Evolutionary conservation across 2,329 filamentous ascomycete genomes (phyloP), one percentile per base, ranked within the genome.

Genomic region (Rhynchosporium graminicola): DNA sequence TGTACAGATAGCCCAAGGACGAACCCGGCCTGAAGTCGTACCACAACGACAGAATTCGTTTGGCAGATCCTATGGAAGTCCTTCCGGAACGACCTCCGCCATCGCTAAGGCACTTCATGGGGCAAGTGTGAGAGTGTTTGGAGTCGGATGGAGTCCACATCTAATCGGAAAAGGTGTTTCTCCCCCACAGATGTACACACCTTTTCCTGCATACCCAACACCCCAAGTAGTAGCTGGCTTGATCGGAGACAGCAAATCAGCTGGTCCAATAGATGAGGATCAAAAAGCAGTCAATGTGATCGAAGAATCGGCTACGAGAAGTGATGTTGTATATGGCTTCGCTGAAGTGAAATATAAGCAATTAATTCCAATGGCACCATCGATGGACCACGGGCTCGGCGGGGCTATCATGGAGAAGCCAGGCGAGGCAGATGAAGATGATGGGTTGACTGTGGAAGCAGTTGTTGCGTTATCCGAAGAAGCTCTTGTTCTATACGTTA

Each of bases 331-430:
- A 2, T 99, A 93, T 74, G 93, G 94, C 3, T 98, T 99, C 76
- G 95, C 95, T 5, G 94, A 99, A 77, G 94, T 99, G 73, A 99
- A 99, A 77, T 97, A 96, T 77, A 95, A 96, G 76, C 95, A 99
- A 76, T 83, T 99, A n/a, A 86, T 97, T 56, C 95, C 95, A 3
- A 79, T 95, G 50, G 87, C 91, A 1, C 95, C 94, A 1, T 94
- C 90, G 0, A 84, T 83, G 68, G 87, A 91, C 55, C 86, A 89
- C 68, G 87, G 86, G 5, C 81, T 92, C 3, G 87, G 88, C 6
- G 86, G 87, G 13, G 76, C 83, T n/a, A 77, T 79, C 3, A 73
- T 79, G 8, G 85, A 88, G 3, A 80, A 82, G 71, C 72, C 81
- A 66, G 75, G 77, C 10, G 83, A 86, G 26, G 74, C 76, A n/a